Evolutionary conservation across 2,329 filamentous ascomycete species (phyloP), one percentile per base, ranked within the genome.

Genomic region (Xylaria sp.): DNA sequence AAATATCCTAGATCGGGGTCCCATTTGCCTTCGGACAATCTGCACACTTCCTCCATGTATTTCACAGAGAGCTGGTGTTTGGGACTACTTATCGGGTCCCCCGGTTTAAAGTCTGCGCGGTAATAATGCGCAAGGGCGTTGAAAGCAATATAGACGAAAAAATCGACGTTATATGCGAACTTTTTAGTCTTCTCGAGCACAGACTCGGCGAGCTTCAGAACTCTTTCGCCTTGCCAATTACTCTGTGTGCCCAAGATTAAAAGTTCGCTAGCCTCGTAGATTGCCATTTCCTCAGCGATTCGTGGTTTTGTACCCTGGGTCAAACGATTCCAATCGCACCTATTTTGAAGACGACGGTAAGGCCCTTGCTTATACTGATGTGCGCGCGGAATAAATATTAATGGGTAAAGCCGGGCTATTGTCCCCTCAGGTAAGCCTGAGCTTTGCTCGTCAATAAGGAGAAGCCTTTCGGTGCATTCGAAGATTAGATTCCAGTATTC

Each of bases 401-500:
- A 55, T 10, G 75, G 75, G 60, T 75, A 76, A 5, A 77, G 64
- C 21, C 75, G 72, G n/a, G 75, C 68, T 27, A 77, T 61, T 1
- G 75, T 76, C 51, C 73, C 74, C 16, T 74, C 65, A 1, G 75
- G 75, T 10, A 77, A 70, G 8, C 75, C 75, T 8, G 75, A 68
- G 13, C 71, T 68, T 27, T 70, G 64, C 58, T 77, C 75, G 16
- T 76, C 75, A 29, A 77, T 66, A 16, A 75, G 54, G 1, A 77
- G 68, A 5, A 77, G 66, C 44, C 73, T 75, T 67, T 77, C 75
- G 1, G 73, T 75, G 63, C 75, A 77, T 62, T 76, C 75, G 57
- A 77, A 76, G 21, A 77, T 68, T n/a, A 77, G 68, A 37, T 75
- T 69, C 75, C 75, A 76, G 58, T 74, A 77, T 53, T 76, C 75